Evolutionary conservation across 768 basidiomycete genomes (phyloP), one percentile per base, ranked within the genome.

Genomic region (Crucibulum laeve): DNA sequence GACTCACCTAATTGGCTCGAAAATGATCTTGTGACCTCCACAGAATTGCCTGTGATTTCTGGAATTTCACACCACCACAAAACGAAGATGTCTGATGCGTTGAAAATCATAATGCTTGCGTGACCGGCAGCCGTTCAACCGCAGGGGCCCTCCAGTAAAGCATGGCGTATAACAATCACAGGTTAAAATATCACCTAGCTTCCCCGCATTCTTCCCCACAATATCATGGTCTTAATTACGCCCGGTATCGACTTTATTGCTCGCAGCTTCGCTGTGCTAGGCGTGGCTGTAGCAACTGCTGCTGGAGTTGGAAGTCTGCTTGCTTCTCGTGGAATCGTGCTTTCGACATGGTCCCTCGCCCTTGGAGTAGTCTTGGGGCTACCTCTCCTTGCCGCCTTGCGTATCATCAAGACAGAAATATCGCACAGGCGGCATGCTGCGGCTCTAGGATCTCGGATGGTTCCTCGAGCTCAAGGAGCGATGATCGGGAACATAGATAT

Each of bases 401-500:
- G 59, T 15, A 51, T 74, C n/a, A 26, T 62, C 14, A 47, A 50
- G 15, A 54, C 56, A 14, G 52, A 61, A 4, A 38, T 66, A 5
- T 46, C 47, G 6, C 56, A 74, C 11, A 61, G 53, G 26, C 57
- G 67, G 10, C 56, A 62, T 21, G 79, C 77, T 3, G 62, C 65
- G 25, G 54, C 59, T 1, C 30, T 74, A 41, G 78, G 77, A 3
- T 76, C 78, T 22, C 70, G 70, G 13, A 60, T 69, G 22, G 62
- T 72, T 4, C 71, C 68, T 4, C 53, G 53, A 14, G 51, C 63
- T 1, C 47, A 49, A 23, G 79, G 79, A 0, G 63, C 63, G 38
- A 52, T 30, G 40, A 55, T 68, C 6, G 76, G 76, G 32, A 79
- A 76, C 46, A 21, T 74, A 4, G 77, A 78, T 46, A 39, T 76